Base-by-base conservation (phyloP, 2,329 filamentous ascomycete genomes). In the Nigrospora sphaerica region DNA sequence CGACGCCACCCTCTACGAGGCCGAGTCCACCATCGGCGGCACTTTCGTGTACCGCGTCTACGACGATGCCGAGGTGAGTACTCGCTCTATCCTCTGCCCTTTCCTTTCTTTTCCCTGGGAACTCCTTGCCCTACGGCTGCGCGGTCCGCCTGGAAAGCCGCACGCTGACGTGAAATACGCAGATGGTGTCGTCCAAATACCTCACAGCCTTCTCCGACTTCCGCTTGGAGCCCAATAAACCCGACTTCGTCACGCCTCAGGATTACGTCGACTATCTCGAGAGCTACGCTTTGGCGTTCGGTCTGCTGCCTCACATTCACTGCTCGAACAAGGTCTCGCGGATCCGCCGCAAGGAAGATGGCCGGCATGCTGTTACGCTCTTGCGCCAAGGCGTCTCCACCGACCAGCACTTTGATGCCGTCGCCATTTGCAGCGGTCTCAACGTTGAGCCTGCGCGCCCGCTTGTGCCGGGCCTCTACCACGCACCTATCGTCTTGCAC, bases 131-230 rank as follows among this genome's bases (percentile, higher is more conserved):
- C 34, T 11, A 12, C 34, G 14, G 10, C 2, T 17, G 5, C 34
- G 34, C 6, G 4, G 16, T 14, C 34, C 11, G 9, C 12, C 6
- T 4, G n/a, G 34, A 17, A 6, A 10, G 16, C 34, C 13, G 6
- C 13, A 36, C 38, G 18, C 11, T 48, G 12, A 33, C 12, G n/a
- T 31, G 23, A 19, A 12, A 37, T 12, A 32, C 6, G 32, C 49
- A 65, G 62, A 54, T 65, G 3, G 69, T 74, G 11, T 70, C 66
- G 3, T 72, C 69, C 14, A 70, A 68, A 49, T 65, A 72, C 40
- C 61, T 74, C 23, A 73, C 70, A 0, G 60, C 63, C 19, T 74
- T 73, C 51, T 73, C 69, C 6, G 69, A 73, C 49, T 69, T 69
- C 47, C 62, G 69, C 3, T 59, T 63, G 2, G 51, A 60, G 1